Evolutionary conservation across 768 basidiomycete species (phyloP).

Genomic region (Paxillus rubicundulus): DNA sequence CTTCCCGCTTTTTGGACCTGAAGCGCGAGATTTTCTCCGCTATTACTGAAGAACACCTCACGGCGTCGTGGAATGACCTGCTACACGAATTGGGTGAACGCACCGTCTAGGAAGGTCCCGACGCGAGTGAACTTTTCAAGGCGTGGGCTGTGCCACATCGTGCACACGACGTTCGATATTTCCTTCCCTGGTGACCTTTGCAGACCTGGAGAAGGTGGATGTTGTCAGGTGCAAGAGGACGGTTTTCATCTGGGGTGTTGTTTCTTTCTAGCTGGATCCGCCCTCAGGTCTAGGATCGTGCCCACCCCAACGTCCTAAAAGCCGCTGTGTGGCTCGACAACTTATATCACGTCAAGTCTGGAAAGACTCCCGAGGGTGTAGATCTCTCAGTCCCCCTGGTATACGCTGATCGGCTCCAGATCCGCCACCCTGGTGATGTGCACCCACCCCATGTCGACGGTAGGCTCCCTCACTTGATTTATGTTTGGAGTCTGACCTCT

Average conservation of each 20-base stretch:
- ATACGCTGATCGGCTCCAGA: conserved; percentile 75
- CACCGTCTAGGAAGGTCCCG: conserved; percentile 44
- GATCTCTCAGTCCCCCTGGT: conserved; percentile 60
- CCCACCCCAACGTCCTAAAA: conserved; percentile 63
- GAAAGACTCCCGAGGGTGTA: conserved; percentile 45
- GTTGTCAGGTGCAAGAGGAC: conserved; percentile 54
- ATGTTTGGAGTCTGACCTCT: not conserved
- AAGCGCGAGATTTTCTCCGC: conserved; percentile 55
- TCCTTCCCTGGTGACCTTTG: conserved; percentile 63
- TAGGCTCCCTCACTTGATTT: conserved; percentile 26
- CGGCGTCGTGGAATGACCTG: conserved; percentile 57
- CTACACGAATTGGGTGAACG: conserved; percentile 47
- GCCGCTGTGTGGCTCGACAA: conserved; percentile 60
- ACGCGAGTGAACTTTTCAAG: conserved; percentile 36
- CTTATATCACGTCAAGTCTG: conserved; percentile 50
- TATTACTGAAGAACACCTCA: conserved; percentile 48
- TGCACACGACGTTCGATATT: conserved; percentile 33
- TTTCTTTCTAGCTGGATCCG: conserved; percentile 52
- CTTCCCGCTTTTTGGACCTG: conserved; percentile 50
- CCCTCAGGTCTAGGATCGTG: conserved; percentile 64
- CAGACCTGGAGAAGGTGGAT: conserved; percentile 47
- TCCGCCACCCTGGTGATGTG: conserved; percentile 58
- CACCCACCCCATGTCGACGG: conserved; percentile 57
- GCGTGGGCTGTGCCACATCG: not conserved
- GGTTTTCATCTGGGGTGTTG: conserved; percentile 60